Evolutionary conservation across 768 basidiomycete genomes (phyloP).

Genomic region (Amyloporia xantha): DNA sequence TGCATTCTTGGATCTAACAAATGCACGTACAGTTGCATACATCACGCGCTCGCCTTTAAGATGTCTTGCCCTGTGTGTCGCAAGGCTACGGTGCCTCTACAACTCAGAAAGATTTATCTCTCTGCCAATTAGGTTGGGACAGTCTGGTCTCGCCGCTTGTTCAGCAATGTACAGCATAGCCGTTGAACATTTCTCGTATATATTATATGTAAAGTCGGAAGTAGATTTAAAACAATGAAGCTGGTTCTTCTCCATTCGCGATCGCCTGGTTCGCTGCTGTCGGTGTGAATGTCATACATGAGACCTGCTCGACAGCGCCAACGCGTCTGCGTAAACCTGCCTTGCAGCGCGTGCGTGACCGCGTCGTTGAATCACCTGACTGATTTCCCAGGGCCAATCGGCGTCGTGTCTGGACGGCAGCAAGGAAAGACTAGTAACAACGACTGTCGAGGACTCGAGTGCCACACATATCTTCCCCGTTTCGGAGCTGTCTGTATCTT

Average conservation of each 20-base stretch:
- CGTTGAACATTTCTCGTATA: no score
- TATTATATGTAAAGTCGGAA: no score
- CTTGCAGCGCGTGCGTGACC: no score
- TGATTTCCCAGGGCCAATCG: no score
- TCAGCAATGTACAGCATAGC: neutral
- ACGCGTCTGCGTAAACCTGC: no score
- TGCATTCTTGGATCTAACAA: neutral
- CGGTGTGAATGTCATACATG: no score
- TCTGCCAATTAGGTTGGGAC: neutral
- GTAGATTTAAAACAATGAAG: no score
- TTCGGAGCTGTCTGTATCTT: no score
- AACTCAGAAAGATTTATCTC: constrained; percentile 14
- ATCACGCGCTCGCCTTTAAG: constrained; percentile 1
- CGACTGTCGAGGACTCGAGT: neutral
- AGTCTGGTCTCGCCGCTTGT: neutral
- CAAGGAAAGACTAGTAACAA: neutral
- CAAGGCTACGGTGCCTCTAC: neutral
- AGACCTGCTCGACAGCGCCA: no score
- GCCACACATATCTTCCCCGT: neutral
- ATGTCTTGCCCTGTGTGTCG: constrained; percentile 15
- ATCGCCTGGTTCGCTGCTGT: no score
- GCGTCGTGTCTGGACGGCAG: neutral
- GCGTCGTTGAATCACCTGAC: no score
- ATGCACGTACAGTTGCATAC: constrained; percentile 9
- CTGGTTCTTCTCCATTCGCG: neutral